Evolutionary conservation across 768 basidiomycete species (phyloP).

Genomic region (Clavaria fumosa): DNA sequence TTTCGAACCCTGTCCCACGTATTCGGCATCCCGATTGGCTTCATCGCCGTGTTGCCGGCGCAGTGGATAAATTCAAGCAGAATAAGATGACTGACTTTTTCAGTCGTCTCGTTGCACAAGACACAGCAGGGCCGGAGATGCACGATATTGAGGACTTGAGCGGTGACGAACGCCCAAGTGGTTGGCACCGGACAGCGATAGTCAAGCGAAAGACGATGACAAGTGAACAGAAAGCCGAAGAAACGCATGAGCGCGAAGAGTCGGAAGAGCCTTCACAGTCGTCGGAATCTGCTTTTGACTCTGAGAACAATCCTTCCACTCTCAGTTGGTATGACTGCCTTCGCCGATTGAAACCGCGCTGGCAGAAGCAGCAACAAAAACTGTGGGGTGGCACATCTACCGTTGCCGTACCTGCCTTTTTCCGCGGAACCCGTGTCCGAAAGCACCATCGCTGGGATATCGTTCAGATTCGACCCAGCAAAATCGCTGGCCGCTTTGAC

Average conservation of each 20-base stretch:
- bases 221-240: slow-evolving; percentile 26
- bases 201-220: slow-evolving; percentile 35
- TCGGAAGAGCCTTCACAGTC: too few relatives aligned
- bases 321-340: slow-evolving; percentile 66
- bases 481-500: slow-evolving; percentile 64
- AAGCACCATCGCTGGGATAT: slow-evolving; percentile 78
- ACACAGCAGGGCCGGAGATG: slow-evolving; percentile 19
- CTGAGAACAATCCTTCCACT: slow-evolving; percentile 49
- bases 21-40: slow-evolving; percentile 97
- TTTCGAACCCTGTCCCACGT: slow-evolving; percentile 89
- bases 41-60: slow-evolving; percentile 73
- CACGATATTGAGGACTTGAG: slow-evolving; percentile 52
- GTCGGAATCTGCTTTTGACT: slow-evolving; percentile 20
- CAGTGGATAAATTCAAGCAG: slow-evolving; percentile 94
- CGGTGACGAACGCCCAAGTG: slow-evolving; percentile 7
- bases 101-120: slow-evolving; percentile 23
- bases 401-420: slow-evolving; percentile 53
- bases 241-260: too few relatives aligned
- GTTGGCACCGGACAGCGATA: slow-evolving; percentile 33
- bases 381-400: slow-evolving; percentile 27
- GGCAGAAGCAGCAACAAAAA: slow-evolving; percentile 47
- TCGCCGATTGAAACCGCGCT: slow-evolving; percentile 56
- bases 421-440: slow-evolving; percentile 42
- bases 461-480: slow-evolving; percentile 72
- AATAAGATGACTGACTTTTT: slow-evolving; percentile 98